Evolutionary conservation across 2,329 filamentous ascomycete species (phyloP).

Genomic region (Fusarium neocosmosporiellum): DNA sequence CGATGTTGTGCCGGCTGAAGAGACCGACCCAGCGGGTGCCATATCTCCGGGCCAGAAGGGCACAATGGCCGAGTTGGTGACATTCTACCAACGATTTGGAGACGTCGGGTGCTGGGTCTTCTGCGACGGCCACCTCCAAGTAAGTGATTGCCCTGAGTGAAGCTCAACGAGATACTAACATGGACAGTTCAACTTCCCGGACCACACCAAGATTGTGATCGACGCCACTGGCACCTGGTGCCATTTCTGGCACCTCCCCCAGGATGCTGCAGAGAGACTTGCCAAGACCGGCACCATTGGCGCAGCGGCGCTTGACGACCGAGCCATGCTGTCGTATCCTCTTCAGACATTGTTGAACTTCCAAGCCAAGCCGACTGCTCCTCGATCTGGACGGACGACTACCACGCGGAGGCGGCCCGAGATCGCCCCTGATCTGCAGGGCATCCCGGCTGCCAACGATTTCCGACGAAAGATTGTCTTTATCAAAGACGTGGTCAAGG

Average conservation of each 20-base stretch:
- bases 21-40: slow-evolving; percentile 54
- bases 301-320: slow-evolving; percentile 75
- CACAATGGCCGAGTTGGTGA: slow-evolving; percentile 69
- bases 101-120: slow-evolving; percentile 87
- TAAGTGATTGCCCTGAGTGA: slow-evolving; percentile 46
- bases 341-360: slow-evolving; percentile 81
- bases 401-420: slow-evolving; percentile 67
- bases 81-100: slow-evolving; percentile 84
- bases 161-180: slow-evolving; percentile 34
- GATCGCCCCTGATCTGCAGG: slow-evolving; percentile 69
- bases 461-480: slow-evolving; percentile 81
- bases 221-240: slow-evolving; percentile 80
- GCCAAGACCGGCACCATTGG: slow-evolving; percentile 73
- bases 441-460: slow-evolving; percentile 77
- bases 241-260: slow-evolving; percentile 80
- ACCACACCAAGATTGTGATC: slow-evolving; percentile 86
- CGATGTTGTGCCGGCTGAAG: slow-evolving; percentile 65
- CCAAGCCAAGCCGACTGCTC: slow-evolving; percentile 57
- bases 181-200: slow-evolving; percentile 84
- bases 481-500: slow-evolving; percentile 73
- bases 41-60: slow-evolving; percentile 52
- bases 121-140: slow-evolving; percentile 81
- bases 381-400: slow-evolving; percentile 56
- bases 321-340: slow-evolving; percentile 77
- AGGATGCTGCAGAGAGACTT: slow-evolving; percentile 76